Base-by-base conservation (phyloP, 257 asterid genomes). In the Misopates orontium region DNA sequence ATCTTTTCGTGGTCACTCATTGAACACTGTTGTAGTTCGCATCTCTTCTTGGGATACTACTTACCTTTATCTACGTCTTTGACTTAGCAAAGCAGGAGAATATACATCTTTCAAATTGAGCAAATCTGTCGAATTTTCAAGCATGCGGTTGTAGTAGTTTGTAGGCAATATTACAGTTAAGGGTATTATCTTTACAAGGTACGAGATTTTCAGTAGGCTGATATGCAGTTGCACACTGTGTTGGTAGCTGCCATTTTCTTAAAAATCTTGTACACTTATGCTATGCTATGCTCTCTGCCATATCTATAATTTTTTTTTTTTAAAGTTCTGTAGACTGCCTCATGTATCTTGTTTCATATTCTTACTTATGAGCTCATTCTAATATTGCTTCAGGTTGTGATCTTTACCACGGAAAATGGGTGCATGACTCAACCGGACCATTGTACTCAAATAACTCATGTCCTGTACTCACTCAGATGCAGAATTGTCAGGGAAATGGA, bases 401-500 rank as follows among this genome's bases (percentile, higher is more conserved):
- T 78, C 94, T 93, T 48, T 82, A 80, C 70, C 73, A 79, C 41
- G 99, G 99, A 32, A 84, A 80, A 77, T 93, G 99, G 99, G 69
- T 86, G 44, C 69, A 85, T 72, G 99, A 87, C 67, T 56, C 78
- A 47, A 22, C 75, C 5, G 96, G 95, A 67, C 91, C 97, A 28
- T 73, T 90, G 73, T 93, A 93, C 84, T 81, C 79, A 64, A 87
- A 86, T 60, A 72, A 86, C 74, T 81, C 99, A n/a, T 93, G 99
- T 23, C 97, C 97, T 15, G 82, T 90, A 59, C 73, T 90, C 70
- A 77, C 91, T 39, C 97, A 86, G 84, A 84, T 81, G 87, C 97
- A 93, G 73, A 94, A 94, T 77, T 94, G 99, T 73, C 97, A 80
- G 70, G 97, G 96, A 67, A 94, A 94, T 70, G 99, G 99, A 60